Evolutionary conservation across 352 stramenopile species (phyloP).

Genomic region (Plasmopara halstedii): DNA sequence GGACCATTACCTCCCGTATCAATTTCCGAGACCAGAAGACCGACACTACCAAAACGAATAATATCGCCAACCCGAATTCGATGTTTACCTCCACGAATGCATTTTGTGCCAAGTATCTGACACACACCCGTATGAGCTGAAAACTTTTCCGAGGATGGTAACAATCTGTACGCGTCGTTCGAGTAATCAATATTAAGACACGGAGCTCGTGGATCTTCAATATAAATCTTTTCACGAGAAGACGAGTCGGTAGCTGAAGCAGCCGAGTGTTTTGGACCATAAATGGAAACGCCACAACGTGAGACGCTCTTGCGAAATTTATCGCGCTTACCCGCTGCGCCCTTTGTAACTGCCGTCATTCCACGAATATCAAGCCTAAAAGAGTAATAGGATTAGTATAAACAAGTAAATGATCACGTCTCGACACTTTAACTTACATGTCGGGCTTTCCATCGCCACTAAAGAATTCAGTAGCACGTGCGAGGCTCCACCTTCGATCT

Average conservation of each 20-base stretch:
- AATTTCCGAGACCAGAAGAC: slow-evolving; percentile 77
- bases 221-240: slow-evolving; percentile 75
- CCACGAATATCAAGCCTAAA: slow-evolving; percentile 75
- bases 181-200: slow-evolving; percentile 85
- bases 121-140: slow-evolving; percentile 81
- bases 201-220: slow-evolving; percentile 75
- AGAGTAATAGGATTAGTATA: not conserved
- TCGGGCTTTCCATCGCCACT: slow-evolving; percentile 82
- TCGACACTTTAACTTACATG: slow-evolving; percentile 37
- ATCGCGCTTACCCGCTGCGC: slow-evolving; percentile 75
- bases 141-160: slow-evolving; percentile 82
- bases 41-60: slow-evolving; percentile 78
- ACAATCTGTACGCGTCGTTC: slow-evolving; percentile 76
- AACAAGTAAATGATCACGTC: not conserved
- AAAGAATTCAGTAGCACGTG: slow-evolving; percentile 84
- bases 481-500: slow-evolving; percentile 78
- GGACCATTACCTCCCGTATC: slow-evolving; percentile 60
- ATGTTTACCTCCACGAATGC: slow-evolving; percentile 76
- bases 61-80: slow-evolving; percentile 79
- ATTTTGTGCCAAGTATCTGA: slow-evolving; percentile 83
- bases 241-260: slow-evolving; percentile 14
- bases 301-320: slow-evolving; percentile 86
- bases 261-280: slow-evolving; percentile 74
- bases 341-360: slow-evolving; percentile 83
- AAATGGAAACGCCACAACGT: slow-evolving; percentile 80